Evolutionary conservation across 2,329 filamentous ascomycete species (phyloP), one percentile per base, ranked within the genome.

Genomic region (Ascochyta pisi): DNA sequence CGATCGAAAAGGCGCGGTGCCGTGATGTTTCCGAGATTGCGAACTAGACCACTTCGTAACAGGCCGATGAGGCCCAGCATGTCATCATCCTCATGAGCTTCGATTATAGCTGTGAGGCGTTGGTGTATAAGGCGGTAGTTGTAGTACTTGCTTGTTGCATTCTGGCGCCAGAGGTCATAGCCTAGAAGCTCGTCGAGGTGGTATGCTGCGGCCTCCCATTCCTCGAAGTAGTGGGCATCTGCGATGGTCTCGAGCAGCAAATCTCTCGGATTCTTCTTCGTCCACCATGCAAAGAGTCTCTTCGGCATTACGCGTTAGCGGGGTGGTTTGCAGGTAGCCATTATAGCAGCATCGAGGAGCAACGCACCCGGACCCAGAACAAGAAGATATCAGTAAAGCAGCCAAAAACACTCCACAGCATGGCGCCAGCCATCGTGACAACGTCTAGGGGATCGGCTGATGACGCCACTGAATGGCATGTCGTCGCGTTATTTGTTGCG

Each of bases 11-110:
- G 81, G 60, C 87, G 87, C 2, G 91, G 86, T 1, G 89, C 85
- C 1, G 91, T 91, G 65, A 97, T 96, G 72, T 96, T 96, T 54
- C 92, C 93, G n/a, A 96, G 81, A 68, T 97, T 96, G 33, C 93
- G 87, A 27, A 96, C 81, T 33, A 86, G 76, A 10, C 84, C 92
- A 13, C 91, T 92, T 24, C 92, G 88, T 35, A 96, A 82, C 16
- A 96, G 83, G 69, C 92, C 92, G 57, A 92, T 87, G 7, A 96
- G 81, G 15, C 85, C 84, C 52, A 91, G 82, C 39, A 93, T 83
- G 73, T 96, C 89, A 61, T 86, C 86, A 40, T 87, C 83, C 65
- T 90, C 86, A 29, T 89, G 84, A 6, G 89, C 88, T 44, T 83
- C 81, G 58, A 88, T 84, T 54, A 96, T 84, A 37, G 86, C 87